Base-by-base conservation (phyloP, 495 filamentous ascomycete species). In the Aspergillus indologenus region DNA sequence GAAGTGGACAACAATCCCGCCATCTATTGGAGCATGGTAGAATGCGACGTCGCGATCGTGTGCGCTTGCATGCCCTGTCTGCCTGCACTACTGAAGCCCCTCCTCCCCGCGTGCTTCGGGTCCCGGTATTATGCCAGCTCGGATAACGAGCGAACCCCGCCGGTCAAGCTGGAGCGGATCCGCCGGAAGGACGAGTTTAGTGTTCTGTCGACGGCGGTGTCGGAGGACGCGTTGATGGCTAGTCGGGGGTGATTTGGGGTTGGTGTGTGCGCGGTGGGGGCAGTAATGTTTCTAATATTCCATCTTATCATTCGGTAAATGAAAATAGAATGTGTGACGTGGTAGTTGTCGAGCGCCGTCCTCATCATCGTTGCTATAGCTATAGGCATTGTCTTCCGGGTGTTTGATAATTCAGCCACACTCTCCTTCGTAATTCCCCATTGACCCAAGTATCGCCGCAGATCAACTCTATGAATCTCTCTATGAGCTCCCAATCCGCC, bases 11-110 rank as follows among this genome's bases (percentile, higher is more conserved):
- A 67, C 52, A 68, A 71, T 1, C 67, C 65, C n/a, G 72, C 76
- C 23, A 70, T 77, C 22, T 73, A 76, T 61, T 83, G 79, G 79
- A 73, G 68, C 55, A 65, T 72, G 12, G 62, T 78, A 48, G 80
- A 83, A 68, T 72, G 68, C 66, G 76, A 78, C 62, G 67, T 74
- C 1, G 78, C 76, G 42, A 71, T 82, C 21, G 68, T 78, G 19
- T 80, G 78, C 61, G 77, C 75, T 18, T 79, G 74, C 55, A 67
- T 73, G 68, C 72, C 72, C 1, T 54, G 51, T 42, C 17, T 60
- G 1, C 58, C 58, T 9, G 20, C 58, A 0, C 58, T 60, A 3
- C 15, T 60, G 14, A 47, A 48, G 21, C 51, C 58, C 0, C 15
- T 48, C 21, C 54, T 55, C 44, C 58, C 58, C 21, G 21, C 24